These are phyloP conservation scores for Fusarium fujikuroi DNA, from an alignment of 2,329 filamentous ascomycete genomes.

Conservation along the genomic window DNA sequence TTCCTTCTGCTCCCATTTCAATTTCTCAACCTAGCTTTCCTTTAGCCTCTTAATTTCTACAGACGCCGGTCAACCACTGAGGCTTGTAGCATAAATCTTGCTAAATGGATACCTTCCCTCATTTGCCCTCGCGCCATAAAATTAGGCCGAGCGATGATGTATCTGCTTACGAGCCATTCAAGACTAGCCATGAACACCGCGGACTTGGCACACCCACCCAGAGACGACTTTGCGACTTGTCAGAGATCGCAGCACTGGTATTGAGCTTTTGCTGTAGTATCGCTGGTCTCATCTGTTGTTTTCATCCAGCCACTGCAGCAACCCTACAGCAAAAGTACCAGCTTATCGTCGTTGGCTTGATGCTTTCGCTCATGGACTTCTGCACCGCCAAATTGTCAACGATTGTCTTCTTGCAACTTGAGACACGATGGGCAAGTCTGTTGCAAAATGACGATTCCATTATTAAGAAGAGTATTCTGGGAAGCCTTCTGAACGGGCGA, in stretches of 20 bases:
- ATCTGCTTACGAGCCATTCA: neutral
- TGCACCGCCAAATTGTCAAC: neutral
- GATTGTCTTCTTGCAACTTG: neutral
- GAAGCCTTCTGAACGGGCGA: neutral
- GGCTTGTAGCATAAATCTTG: too few relatives aligned
- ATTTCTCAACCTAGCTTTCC: neutral
- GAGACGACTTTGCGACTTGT: neutral
- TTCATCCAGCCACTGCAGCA: neutral
- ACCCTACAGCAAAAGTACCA: neutral
- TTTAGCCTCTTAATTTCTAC: neutral
- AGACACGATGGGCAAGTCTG: neutral
- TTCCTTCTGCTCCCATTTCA: rapidly evolving
- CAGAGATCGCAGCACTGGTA: neutral
- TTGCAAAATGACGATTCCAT: neutral
- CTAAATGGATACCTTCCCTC: neutral
- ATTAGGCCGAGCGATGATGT: neutral
- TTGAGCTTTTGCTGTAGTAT: neutral
- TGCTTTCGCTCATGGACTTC: neutral
- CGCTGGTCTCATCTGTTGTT: neutral
- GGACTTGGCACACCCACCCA: neutral
- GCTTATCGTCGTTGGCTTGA: neutral
- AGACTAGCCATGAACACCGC: neutral
- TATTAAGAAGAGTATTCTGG: neutral
- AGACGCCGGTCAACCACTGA: too few relatives aligned
- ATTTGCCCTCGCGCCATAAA: neutral